Base-by-base conservation (phyloP, 108 stramenopile species). In the Nitzschia sp. region DNA sequence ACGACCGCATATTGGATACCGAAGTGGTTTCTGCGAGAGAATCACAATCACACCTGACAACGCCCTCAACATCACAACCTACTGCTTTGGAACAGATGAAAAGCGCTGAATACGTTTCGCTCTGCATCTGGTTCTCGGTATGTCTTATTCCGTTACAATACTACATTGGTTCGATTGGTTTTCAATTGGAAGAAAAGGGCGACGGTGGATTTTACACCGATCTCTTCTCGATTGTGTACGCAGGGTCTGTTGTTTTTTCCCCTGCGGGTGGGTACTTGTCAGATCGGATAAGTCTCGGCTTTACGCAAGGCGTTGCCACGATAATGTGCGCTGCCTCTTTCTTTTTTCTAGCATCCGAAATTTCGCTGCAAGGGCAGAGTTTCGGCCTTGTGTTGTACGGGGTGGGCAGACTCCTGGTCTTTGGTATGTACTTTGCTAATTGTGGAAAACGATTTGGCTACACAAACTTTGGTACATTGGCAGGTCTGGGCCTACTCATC, bases 381-480 rank as follows among this genome's bases (percentile, higher is more conserved):
- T 9, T 74, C 2, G 73, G 81, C 6, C 13, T 82, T 41, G 50
- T 34, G 17, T 19, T 45, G 4, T 78, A 82, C 48, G 66, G 77
- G 22, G 19, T 78, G 28, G 81, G 77, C 9, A 45, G 77, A n/a
- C 73, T 82, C 73, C 22, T 65, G 30, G 41, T 75, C 26, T 82
- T 82, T 71, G 77, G 74, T n/a, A 69, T 69, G 33, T 82, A 47
- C 65, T 82, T 78, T 67, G 45, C 73, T 2, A 78, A 82, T 44
- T 53, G 72, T 26, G 81, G 81, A 27, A 82, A 71, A 46, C 50
- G 81, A 26, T 81, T 81, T 45, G 80, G 80, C 4, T 81, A 73
- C 32, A 50, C 41, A 1, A 68, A 73, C 53, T 77, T 54, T 41
- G 80, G 80, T 17, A 75, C 80, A 15, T 45, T 81, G 26, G 71